phyloP scores from a whole-genome alignment of 176 grass and related monocot species.

The Cocos nucifera region DNA sequence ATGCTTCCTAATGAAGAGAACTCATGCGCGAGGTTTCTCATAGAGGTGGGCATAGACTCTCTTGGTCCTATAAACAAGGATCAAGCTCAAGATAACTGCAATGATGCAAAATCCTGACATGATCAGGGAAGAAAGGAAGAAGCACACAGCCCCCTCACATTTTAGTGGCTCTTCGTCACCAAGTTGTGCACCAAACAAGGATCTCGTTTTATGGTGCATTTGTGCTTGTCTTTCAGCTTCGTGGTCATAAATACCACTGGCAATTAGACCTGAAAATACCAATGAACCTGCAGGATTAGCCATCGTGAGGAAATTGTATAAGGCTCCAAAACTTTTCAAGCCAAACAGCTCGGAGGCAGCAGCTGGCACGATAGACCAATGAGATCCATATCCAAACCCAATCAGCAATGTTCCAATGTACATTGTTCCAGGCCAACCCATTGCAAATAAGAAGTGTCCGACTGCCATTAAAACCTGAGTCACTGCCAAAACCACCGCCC shows the following conservation, averaged over 20 bases:
- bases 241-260: constrained; percentile 73
- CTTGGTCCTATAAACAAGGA: constrained; percentile 63
- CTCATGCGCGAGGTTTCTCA: constrained; percentile 20
- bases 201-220: background rate
- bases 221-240: constrained; percentile 70
- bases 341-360: constrained; percentile 50
- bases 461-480: constrained; percentile 71
- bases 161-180: constrained; percentile 27
- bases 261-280: constrained; percentile 87
- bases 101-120: constrained; percentile 80
- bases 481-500: constrained; percentile 56
- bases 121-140: constrained; percentile 74
- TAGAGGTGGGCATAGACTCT: constrained; percentile 64
- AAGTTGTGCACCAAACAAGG: constrained; percentile 19
- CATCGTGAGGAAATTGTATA: constrained; percentile 41
- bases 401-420: constrained; percentile 38
- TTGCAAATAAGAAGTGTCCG: constrained; percentile 74
- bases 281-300: constrained; percentile 79
- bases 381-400: constrained; percentile 35
- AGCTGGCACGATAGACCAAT: constrained; percentile 40
- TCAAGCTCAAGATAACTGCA: constrained; percentile 49
- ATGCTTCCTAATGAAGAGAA: too few species aligned
- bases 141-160: constrained; percentile 68
- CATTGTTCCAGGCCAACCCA: constrained; percentile 48
- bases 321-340: constrained; percentile 41